Conservation (phyloP, 2,329 filamentous ascomycete species). For the Thermomyces lanuginosus region DNA sequence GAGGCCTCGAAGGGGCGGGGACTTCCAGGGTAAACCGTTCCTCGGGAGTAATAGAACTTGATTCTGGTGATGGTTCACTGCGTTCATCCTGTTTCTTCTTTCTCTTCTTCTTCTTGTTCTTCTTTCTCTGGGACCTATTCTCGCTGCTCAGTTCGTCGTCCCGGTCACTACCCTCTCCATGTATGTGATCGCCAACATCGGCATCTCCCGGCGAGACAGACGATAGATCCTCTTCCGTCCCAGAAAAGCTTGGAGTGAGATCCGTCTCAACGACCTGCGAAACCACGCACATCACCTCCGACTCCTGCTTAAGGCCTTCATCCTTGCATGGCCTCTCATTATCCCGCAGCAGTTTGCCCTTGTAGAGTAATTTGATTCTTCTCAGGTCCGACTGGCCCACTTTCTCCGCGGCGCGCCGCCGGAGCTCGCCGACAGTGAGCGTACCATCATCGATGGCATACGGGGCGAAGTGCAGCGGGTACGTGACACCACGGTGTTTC, state of each 20-base stretch:
- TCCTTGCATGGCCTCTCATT: slow-evolving; percentile 23
- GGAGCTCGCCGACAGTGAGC: slow-evolving; percentile 26
- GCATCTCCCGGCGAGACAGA: too few relatives aligned
- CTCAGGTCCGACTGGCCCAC: slow-evolving; percentile 20
- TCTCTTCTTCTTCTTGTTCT: slow-evolving; percentile 10
- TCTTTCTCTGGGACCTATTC: slow-evolving; percentile 8
- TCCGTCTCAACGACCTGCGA: too few relatives aligned
- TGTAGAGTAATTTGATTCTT: slow-evolving; percentile 31
- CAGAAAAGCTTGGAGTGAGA: too few relatives aligned
- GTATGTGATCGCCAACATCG: too few relatives aligned
- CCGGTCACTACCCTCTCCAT: too few relatives aligned
- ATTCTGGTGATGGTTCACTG: slow-evolving; percentile 1
- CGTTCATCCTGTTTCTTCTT: slow-evolving; percentile 10
- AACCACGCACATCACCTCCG: slow-evolving; percentile 31
- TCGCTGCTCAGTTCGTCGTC: slow-evolving; percentile 3
- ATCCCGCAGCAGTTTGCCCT: slow-evolving; percentile 29
- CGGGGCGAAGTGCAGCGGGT: slow-evolving; percentile 29
- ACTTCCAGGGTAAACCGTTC: too few relatives aligned
- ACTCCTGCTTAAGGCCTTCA: slow-evolving; percentile 33
- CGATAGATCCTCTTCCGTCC: too few relatives aligned
- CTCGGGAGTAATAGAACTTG: too few relatives aligned
- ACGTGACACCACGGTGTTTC: slow-evolving; percentile 25
- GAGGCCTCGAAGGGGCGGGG: slow-evolving; percentile 6
- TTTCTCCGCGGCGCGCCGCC: slow-evolving; percentile 23
- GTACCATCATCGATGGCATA: slow-evolving; percentile 32